Evolutionary conservation across 2,329 filamentous ascomycete genomes (phyloP), one percentile per base, ranked within the genome.

Genomic region (Aureobasidium sp.): DNA sequence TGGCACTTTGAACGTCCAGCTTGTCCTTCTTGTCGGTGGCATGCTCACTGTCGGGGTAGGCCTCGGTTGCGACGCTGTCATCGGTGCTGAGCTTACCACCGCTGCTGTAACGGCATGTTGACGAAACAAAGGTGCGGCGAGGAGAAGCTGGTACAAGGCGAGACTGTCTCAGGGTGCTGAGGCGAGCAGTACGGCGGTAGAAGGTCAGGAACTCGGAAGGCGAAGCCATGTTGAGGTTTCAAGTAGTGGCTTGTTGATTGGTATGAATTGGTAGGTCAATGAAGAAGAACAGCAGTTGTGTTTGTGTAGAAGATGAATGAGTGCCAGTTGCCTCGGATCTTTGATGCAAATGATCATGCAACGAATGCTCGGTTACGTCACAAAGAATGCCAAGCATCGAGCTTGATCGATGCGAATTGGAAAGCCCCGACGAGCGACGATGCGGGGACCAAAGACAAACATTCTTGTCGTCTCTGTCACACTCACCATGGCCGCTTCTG

Each of bases 201-300:
- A 75, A 74, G 57, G 70, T 73, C 25, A 75, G 68, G 69, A 75
- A 73, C 61, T 74, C 70, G 34, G 73, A 72, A 11, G 74, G 70
- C 30, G 72, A 72, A n/a, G 71, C 66, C 63, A 65, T 55, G 67
- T 47, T 29, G 30, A 34, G 25, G 47, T 11, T 21, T 49, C 3
- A 16, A 21, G 11, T n/a, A n/a, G 7, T 16, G 13, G 51, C 36
- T 42, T 47, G 11, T n/a, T 4, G 3, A 34, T 29, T 41, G 49
- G n/a, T 41, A n/a, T 21, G 34, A n/a, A 29, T 37, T 27, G 49
- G 10, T 37, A 37, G 34, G 34, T 14, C 34, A 11, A 37, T 37
- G 34, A 14, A 16, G 32, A 29, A 25, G 30, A 34, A 14, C 39
- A 42, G 41, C 41, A 36, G 27, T 14, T 45, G 37, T 54, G 51